Conservation (phyloP, 1,139 yeast genomes). For the Geotrichum bryndzae region DNA sequence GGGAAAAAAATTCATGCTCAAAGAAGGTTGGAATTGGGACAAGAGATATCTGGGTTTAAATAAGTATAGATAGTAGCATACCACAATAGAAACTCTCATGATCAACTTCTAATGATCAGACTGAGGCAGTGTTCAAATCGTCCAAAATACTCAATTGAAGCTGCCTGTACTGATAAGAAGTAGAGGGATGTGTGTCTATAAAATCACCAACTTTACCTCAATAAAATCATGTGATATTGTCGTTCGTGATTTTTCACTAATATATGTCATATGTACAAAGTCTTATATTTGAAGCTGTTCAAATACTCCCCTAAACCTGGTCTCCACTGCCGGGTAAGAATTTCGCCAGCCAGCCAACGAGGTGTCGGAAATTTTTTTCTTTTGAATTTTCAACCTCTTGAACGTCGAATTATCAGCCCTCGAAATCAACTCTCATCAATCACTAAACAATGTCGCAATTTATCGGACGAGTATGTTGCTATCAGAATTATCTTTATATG, state of each 20-base stretch:
- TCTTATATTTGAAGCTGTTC: background rate
- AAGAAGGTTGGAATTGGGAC: background rate
- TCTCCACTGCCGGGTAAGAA: background rate
- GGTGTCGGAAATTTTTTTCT: background rate
- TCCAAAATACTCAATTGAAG: no score
- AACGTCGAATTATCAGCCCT: background rate
- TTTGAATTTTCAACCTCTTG: background rate
- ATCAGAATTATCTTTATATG: background rate
- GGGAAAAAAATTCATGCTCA: background rate
- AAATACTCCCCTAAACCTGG: background rate
- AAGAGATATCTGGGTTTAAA: background rate
- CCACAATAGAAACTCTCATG: background rate
- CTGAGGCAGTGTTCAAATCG: no score
- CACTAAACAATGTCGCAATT: conserved; percentile 35
- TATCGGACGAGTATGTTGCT: conserved; percentile 34
- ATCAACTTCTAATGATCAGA: background rate
- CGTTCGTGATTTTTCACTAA: background rate
- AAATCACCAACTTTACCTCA: background rate
- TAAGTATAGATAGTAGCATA: background rate
- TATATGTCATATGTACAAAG: background rate
- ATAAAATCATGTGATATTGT: background rate
- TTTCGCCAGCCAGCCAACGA: background rate
- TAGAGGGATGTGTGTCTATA: no score
- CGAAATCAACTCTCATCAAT: background rate
- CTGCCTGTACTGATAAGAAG: no score